Evolutionary conservation across 2,329 filamentous ascomycete genomes (phyloP).

Genomic region (Botrytis porri): DNA sequence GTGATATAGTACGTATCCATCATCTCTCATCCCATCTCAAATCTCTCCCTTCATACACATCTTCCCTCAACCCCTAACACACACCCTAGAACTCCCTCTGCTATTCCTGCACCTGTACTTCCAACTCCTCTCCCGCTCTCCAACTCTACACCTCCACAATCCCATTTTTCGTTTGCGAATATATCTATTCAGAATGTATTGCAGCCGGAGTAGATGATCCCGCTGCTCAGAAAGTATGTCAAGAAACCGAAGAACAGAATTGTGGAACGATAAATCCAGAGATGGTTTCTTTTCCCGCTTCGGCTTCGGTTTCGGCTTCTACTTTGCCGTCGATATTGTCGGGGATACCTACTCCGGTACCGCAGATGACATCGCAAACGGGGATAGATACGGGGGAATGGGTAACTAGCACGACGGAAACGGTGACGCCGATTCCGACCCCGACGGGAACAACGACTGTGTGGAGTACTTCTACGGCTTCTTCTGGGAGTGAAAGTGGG

Average conservation of each 20-base stretch:
- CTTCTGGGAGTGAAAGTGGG: neutral
- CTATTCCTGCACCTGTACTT: constrained; percentile 55
- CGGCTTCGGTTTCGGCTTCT: too few species aligned
- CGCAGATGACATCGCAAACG: neutral
- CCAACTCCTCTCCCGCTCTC: constrained; percentile 54
- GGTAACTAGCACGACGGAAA: constrained; percentile 3
- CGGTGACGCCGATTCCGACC: neutral
- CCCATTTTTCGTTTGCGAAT: constrained; percentile 57
- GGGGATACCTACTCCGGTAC: neutral
- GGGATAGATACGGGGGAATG: neutral
- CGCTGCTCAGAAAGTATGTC: constrained; percentile 48
- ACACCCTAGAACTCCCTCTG: constrained; percentile 46
- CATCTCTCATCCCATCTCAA: neutral
- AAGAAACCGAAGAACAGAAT: constrained; percentile 38
- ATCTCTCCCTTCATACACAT: neutral
- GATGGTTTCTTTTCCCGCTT: neutral
- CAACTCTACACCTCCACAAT: constrained; percentile 55
- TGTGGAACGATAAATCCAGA: constrained; percentile 48
- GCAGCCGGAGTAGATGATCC: constrained; percentile 44
- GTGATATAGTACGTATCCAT: constrained; percentile 50
- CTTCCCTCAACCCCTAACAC: neutral
- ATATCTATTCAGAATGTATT: constrained; percentile 49
- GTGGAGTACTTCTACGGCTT: constrained; percentile 6
- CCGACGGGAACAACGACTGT: neutral
- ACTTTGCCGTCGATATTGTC: neutral